These are phyloP conservation scores for Debaryomyces subglobosus DNA, from an alignment of 1,139 yeast species.

Conservation along the genomic window DNA sequence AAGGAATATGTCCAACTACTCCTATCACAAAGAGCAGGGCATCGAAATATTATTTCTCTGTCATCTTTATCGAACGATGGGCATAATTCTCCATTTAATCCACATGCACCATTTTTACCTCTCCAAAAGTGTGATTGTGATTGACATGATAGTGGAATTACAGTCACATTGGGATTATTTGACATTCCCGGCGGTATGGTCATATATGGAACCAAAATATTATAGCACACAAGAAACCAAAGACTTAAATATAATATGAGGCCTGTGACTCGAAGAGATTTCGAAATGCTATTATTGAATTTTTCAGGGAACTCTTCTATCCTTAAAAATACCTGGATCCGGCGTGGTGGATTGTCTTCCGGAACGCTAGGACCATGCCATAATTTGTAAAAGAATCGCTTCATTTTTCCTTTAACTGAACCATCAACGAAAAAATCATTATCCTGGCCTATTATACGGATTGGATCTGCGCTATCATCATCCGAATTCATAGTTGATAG, in stretches of 20 bases:
- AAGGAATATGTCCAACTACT: constrained; percentile 78
- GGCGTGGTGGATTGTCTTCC: constrained; percentile 50
- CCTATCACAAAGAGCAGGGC: constrained; percentile 87
- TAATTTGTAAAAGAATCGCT: constrained; percentile 12
- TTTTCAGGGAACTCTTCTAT: constrained; percentile 50
- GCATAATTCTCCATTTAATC: constrained; percentile 67
- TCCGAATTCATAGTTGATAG: background rate
- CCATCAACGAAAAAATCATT: background rate
- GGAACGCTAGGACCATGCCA: constrained; percentile 60
- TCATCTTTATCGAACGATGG: constrained; percentile 36
- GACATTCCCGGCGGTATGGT: constrained; percentile 34
- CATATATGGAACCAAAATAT: constrained; percentile 42
- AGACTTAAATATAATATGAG: constrained; percentile 40
- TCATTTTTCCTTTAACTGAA: constrained; percentile 1
- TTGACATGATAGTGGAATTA: constrained; percentile 47
- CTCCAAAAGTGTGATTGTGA: constrained; percentile 54
- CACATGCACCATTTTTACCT: constrained; percentile 79
- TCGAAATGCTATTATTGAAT: constrained; percentile 33
- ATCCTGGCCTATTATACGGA: background rate
- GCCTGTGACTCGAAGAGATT: constrained; percentile 26
- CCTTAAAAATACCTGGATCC: constrained; percentile 25
- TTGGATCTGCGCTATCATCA: constrained; percentile 1
- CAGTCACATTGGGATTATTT: constrained; percentile 20
- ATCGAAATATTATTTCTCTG: constrained; percentile 62
- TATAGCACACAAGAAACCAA: constrained; percentile 37